Percentiles rank a stretch among this genome's conserved stretches.
Conservation (phyloP, 2,329 filamentous ascomycete genomes). For the Penicillium sp. region DNA sequence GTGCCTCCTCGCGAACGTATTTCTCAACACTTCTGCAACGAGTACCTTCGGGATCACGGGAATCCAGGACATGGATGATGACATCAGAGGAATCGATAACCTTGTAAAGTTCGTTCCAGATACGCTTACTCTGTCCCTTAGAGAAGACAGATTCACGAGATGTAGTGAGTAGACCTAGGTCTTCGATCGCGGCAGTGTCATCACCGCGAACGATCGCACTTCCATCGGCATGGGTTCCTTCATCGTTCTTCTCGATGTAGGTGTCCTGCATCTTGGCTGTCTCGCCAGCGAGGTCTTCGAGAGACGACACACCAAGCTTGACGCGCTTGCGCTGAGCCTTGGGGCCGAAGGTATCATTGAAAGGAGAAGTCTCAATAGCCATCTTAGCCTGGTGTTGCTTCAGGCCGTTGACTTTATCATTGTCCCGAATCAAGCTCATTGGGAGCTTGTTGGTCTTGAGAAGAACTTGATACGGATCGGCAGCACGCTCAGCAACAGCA, state of each 20-base stretch:
- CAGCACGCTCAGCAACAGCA: slow-evolving; percentile 85
- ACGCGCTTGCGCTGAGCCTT: slow-evolving; percentile 92
- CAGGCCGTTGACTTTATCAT: slow-evolving; percentile 72
- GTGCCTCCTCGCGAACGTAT: slow-evolving; percentile 87
- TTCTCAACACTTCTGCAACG: slow-evolving; percentile 89
- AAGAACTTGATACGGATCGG: slow-evolving; percentile 90
- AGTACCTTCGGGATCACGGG: slow-evolving; percentile 84
- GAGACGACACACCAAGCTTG: slow-evolving; percentile 78
- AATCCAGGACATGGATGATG: slow-evolving; percentile 90
- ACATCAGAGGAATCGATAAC: slow-evolving; percentile 96
- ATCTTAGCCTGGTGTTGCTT: slow-evolving; percentile 96
- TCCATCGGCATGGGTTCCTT: slow-evolving; percentile 74
- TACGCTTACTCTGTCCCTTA: slow-evolving; percentile 92
- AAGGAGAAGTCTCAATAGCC: slow-evolving; percentile 82
- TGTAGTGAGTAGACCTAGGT: slow-evolving; percentile 48
- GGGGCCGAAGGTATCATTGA: slow-evolving; percentile 85
- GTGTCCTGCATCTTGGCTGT: slow-evolving; percentile 76
- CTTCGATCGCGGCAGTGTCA: slow-evolving; percentile 42
- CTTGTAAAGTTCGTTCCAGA: slow-evolving; percentile 96
- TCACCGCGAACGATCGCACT: slow-evolving; percentile 59
- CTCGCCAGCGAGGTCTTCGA: slow-evolving; percentile 78
- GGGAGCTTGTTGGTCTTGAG: slow-evolving; percentile 96
- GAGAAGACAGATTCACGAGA: slow-evolving; percentile 85
- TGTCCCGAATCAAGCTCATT: slow-evolving; percentile 88
- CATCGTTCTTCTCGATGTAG: slow-evolving; percentile 78